phyloP scores from a whole-genome alignment of 768 basidiomycete genomes.

The Tylopilus intermedius region DNA sequence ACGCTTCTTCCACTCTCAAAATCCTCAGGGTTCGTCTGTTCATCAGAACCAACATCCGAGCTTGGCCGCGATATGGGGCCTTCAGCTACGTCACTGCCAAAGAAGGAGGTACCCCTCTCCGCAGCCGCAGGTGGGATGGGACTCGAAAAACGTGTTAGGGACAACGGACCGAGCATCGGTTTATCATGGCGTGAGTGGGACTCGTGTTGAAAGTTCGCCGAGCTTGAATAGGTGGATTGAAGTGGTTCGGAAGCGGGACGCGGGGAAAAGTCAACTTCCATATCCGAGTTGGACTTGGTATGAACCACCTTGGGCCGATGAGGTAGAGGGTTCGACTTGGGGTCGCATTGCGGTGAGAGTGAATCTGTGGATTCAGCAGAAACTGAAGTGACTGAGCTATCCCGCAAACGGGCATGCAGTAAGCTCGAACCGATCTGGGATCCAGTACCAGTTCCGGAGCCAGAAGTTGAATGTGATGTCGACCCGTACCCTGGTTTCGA shows the following conservation, averaged over 20 bases:
- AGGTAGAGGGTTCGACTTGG: conserved; percentile 3
- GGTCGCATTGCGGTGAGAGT: conserved; percentile 1
- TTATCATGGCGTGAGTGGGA: conserved; percentile 3
- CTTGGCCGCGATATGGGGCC: conserved; percentile 7
- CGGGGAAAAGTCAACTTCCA: conserved; percentile 25
- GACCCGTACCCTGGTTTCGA: conserved; percentile 22
- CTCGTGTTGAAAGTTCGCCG: not conserved
- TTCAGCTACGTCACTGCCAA: conserved; percentile 7
- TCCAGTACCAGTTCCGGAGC: conserved; percentile 19
- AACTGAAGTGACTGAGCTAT: conserved; percentile 30
- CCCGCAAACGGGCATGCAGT: conserved; percentile 20
- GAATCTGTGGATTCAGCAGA: conserved; percentile 23
- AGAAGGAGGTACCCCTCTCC: not conserved
- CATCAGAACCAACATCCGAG: conserved; percentile 16
- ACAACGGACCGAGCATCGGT: conserved; percentile 9
- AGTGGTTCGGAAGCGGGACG: conserved; percentile 20
- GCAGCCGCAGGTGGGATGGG: not conserved
- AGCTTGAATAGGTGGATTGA: conserved; percentile 6
- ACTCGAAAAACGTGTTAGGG: conserved; percentile 19
- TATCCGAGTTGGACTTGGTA: conserved; percentile 13
- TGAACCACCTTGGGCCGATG: conserved; percentile 7
- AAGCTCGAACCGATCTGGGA: conserved; percentile 24
- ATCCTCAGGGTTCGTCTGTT: conserved; percentile 13
- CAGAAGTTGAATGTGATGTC: conserved; percentile 23
- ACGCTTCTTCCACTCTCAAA: conserved; percentile 11